Evolutionary conservation across 306 rosid species (phyloP), one percentile per base, ranked within the genome.

Genomic region (Gastrolobium villosum): DNA sequence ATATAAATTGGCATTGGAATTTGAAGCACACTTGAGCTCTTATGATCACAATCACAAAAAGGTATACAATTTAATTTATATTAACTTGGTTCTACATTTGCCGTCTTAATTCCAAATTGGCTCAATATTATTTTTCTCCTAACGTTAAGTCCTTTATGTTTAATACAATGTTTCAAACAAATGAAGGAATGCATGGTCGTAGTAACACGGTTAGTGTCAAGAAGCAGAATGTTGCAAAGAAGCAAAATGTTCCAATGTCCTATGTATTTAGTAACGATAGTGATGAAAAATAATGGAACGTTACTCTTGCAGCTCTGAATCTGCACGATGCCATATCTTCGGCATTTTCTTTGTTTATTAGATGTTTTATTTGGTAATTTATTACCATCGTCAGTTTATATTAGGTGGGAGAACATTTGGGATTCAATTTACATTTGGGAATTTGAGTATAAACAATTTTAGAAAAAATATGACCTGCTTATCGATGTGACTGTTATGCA

Each of bases 151-250:
- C 65, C 49, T 60, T 55, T 31, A 41, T 63, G 81, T 54, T 39
- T 8, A 11, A 72, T 75, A 76, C 89, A 91, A 91, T 88, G 96
- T 57, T 91, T 89, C 82, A 91, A 91, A 84, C 90, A 91, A 75
- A 91, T 91, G 93, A 89, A 86, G 86, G 96, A 91, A 91, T 91
- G 93, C 96, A 89, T 61, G 96, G 96, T 69, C 5, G 88, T 8
- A 89, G 91, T 75, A 79, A 88, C 54, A 60, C 86, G 30, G 76
- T 78, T 15, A 80, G 80, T 75, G 85, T 78, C 34, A 85, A 85
- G 88, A 89, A 91, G 81, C 79, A 20, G 26, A 20, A 20, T 20
- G 26, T 20, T 20, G 26, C 26, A 20, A 20, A 20, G 26, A 20
- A 20, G 26, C 26, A 20, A 20, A 20, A 20, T 20, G 26, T 20